phyloP scores from a whole-genome alignment of 768 basidiomycete genomes.

The Kondoa subrosea region DNA sequence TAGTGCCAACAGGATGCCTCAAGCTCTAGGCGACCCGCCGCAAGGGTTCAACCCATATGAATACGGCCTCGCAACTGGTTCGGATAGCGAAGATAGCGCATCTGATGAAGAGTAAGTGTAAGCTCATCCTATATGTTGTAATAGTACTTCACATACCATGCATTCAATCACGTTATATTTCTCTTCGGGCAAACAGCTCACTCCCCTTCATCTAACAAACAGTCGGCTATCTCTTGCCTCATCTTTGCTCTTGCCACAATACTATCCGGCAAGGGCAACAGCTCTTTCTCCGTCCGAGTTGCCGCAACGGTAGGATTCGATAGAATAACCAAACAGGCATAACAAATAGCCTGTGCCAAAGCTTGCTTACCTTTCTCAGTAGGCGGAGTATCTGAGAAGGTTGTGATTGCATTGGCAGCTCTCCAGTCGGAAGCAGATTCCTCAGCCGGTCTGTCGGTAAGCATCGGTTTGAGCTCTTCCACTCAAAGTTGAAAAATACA shows the following conservation, averaged over 20 bases:
- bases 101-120: no score
- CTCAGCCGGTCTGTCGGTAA: background rate
- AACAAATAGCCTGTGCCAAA: background rate
- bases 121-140: no score
- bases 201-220: background rate
- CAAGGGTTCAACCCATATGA: background rate
- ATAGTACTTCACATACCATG: no score
- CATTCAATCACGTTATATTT: no score
- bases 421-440: background rate
- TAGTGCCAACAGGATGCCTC: no score
- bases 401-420: slow-evolving; percentile 4
- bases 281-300: background rate
- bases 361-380: background rate
- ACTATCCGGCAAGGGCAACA: background rate
- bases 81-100: background rate
- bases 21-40: no score
- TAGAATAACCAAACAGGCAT: slow-evolving; percentile 4
- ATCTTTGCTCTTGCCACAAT: background rate
- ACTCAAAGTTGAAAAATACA: background rate
- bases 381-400: background rate
- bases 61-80: background rate
- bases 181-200: no score
- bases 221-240: background rate
- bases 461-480: background rate
- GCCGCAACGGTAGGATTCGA: background rate